Evolutionary conservation across 2,329 filamentous ascomycete species (phyloP), one percentile per base, ranked within the genome.

Genomic region (Trichoderma polysporum): DNA sequence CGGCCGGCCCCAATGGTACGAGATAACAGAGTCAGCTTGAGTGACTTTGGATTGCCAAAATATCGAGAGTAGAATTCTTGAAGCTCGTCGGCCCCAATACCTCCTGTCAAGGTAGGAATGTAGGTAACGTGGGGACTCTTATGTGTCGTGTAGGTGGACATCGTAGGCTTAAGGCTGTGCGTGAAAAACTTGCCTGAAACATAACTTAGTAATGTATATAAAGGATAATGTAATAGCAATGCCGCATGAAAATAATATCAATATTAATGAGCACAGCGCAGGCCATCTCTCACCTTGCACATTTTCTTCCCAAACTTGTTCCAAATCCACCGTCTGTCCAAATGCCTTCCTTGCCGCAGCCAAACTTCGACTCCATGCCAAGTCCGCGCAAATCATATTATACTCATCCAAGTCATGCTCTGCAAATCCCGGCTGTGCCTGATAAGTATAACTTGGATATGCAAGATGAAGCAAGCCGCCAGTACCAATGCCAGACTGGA

Each of bases 351-450:
- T 82, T 39, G 91, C 80, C 0, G 82, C 77, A 1, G 81, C 81
- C 66, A 94, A 73, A 39, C 86, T 89, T 8, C 91, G 82, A n/a
- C 84, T 86, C 84, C 89, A 93, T 0, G 91, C 90, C 22, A 93
- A 73, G n/a, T 85, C 84, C 1, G 89, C 86, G 0, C 85, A 84
- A 3, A 91, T 80, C 10, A 83, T 80, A 69, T 92, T 85, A 71
- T 88, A 93, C 70, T 90, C 86, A 2, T 91, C 88, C 35, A 91
- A 75, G 66, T 92, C 87, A 22, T 84, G 83, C 76, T 93, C 90
- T 0, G 91, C 91, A 69, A 94, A 93, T 0, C 91, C 91, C 0
- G 86, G 79, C 59, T 86, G 79, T 78, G 85, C 79, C 9, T 78
- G 69, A 58, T 83, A 83, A 0, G 77, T 75, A 50, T 82, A 83